Percentiles rank a stretch among this genome's conserved stretches.
Evolutionary conservation across 2,329 filamentous ascomycete species (phyloP).

Genomic region (Paramyrothecium sp.): DNA sequence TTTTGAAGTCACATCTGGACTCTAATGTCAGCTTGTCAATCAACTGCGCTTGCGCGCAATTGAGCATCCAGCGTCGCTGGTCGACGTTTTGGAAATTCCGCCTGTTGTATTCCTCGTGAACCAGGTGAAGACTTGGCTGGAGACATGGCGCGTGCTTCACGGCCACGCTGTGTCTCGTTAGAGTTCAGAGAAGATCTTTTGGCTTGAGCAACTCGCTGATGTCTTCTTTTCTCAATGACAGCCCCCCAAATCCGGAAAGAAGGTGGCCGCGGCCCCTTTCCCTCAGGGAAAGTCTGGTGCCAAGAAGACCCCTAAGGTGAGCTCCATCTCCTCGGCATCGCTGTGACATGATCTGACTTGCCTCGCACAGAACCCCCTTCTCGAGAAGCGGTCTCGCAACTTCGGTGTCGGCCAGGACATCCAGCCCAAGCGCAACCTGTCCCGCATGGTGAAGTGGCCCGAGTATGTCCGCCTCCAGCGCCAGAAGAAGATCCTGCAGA

Average conservation of each 20-base stretch:
- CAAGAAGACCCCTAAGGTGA: constrained; percentile 97
- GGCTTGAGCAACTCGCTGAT: constrained; percentile 86
- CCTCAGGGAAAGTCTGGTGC: constrained; percentile 84
- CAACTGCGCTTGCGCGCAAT: constrained; percentile 30
- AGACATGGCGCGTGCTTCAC: constrained; percentile 55
- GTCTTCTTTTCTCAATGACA: constrained; percentile 99
- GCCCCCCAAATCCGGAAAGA: constrained; percentile 98
- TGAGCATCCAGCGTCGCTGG: constrained; percentile 29
- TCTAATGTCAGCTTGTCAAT: constrained; percentile 37
- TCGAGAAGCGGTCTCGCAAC: constrained; percentile 98
- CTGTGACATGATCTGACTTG: background rate
- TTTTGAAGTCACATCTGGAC: constrained; percentile 24
- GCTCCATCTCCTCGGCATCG: constrained; percentile 31
- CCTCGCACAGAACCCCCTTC: constrained; percentile 81
- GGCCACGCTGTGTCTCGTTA: constrained; percentile 69
- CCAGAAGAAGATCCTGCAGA: constrained; percentile 90
- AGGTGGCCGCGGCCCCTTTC: constrained; percentile 95
- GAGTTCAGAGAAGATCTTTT: constrained; percentile 85
- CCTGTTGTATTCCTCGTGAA: constrained; percentile 23
- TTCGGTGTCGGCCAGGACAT: constrained; percentile 99
- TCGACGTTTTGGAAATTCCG: constrained; percentile 32
- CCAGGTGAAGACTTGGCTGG: constrained; percentile 66
- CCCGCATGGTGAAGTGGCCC: constrained; percentile 99
- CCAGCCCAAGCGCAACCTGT: constrained; percentile 92
- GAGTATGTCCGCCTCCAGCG: constrained; percentile 98